phyloP scores from a whole-genome alignment of 2,329 filamentous ascomycete genomes.

The Aureobasidium sp. region DNA sequence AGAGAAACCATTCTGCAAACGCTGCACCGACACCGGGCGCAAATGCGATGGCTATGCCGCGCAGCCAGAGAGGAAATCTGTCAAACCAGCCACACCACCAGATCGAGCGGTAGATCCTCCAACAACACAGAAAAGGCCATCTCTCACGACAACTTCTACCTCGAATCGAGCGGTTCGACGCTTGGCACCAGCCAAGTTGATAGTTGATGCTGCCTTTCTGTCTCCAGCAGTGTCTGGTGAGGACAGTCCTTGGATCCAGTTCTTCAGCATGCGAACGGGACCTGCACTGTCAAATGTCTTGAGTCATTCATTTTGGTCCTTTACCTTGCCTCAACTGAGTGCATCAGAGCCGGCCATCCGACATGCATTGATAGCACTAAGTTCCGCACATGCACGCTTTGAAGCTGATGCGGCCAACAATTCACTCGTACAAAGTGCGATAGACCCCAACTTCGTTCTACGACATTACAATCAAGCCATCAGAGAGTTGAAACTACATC shows the following conservation, averaged over 20 bases:
- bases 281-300: conserved; percentile 18
- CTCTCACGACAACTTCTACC: not conserved
- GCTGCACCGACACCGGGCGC: conserved; percentile 47
- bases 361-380: conserved; percentile 26
- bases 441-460: conserved; percentile 13
- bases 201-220: not conserved
- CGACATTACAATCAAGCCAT: conserved; percentile 26
- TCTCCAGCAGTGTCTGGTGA: not conserved
- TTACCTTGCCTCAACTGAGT: conserved; percentile 23
- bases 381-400: conserved; percentile 22
- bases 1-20: conserved; percentile 43
- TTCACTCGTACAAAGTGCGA: not conserved
- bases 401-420: not conserved
- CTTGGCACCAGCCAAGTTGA: not conserved
- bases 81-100: not conserved
- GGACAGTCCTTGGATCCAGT: conserved; percentile 16
- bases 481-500: conserved; percentile 20
- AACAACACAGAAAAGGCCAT: not conserved
- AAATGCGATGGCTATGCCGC: conserved; percentile 47
- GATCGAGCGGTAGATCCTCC: not conserved
- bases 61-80: not conserved
- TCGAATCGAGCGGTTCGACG: not conserved
- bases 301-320: conserved; percentile 22
- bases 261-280: conserved; percentile 19
- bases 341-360: conserved; percentile 24